Conservation (phyloP, 1,139 yeast species). For the Protomyces lactucae-debilis region DNA sequence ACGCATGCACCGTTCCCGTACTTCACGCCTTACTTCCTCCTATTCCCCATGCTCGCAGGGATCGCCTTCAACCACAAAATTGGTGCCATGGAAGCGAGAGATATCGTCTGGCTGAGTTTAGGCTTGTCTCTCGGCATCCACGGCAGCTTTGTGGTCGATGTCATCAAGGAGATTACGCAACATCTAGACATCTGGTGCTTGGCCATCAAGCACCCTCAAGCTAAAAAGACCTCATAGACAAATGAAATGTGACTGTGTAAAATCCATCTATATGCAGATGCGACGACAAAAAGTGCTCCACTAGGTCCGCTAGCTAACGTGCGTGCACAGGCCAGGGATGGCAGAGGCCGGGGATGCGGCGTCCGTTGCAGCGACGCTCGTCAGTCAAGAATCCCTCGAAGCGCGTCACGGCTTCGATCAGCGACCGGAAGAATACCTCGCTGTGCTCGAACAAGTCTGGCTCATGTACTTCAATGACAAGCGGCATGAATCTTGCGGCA, state of each 20-base stretch:
- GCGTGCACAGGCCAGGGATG: neutral
- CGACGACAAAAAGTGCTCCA: too few relatives aligned
- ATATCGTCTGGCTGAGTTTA: slow-evolving; percentile 38
- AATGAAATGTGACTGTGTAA: neutral
- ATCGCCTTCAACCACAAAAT: slow-evolving; percentile 34
- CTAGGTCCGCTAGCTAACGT: too few relatives aligned
- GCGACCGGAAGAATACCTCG: slow-evolving; percentile 60
- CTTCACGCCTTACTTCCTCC: slow-evolving; percentile 38
- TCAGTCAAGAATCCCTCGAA: slow-evolving; percentile 10
- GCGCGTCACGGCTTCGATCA: slow-evolving; percentile 74
- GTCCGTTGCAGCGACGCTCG: neutral
- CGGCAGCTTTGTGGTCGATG: slow-evolving; percentile 41
- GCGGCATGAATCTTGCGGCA: slow-evolving; percentile 85
- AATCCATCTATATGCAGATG: neutral
- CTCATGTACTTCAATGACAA: slow-evolving; percentile 82
- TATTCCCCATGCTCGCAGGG: slow-evolving; percentile 41
- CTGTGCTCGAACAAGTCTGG: slow-evolving; percentile 59
- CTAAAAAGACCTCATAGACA: neutral
- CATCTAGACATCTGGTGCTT: slow-evolving; percentile 43
- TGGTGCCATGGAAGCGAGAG: slow-evolving; percentile 35
- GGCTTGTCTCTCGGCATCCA: slow-evolving; percentile 35
- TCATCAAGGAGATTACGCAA: slow-evolving; percentile 40
- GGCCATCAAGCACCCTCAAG: slow-evolving; percentile 35
- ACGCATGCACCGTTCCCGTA: slow-evolving; percentile 63
- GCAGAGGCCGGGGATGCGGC: neutral